Evolutionary conservation across 768 basidiomycete species (phyloP), one percentile per base, ranked within the genome.

Genomic region (Phylloporus arenicola): DNA sequence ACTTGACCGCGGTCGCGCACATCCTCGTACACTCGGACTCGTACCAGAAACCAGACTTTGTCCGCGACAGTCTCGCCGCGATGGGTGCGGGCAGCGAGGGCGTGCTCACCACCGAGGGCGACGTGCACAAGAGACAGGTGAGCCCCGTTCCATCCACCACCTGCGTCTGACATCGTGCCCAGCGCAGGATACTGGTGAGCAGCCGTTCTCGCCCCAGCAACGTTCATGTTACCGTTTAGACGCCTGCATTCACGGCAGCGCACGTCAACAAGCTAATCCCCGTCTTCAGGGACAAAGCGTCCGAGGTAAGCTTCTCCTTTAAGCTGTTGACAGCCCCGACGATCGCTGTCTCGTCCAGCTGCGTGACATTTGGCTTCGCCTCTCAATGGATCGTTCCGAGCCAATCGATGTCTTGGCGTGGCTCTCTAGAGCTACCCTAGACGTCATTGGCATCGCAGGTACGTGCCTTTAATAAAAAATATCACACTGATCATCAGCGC

Each of bases 361-460:
- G 29, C 75, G 75, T 14, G 75, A 80, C 55, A 68, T 72, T 22
- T 79, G 68, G 70, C 55, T 59, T 7, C 57, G 54, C 48, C 61
- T 58, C 31, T 51, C 59, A 22, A 27, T 48, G 31, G 52, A 55
- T 11, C 63, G 49, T 59, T 62, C 46, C 48, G 48, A 45, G 42
- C 45, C 65, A 7, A 70, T 88, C 29, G 83, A 92, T 33, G 78
- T 82, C 2, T 69, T 84, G 33, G 68, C 73, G 4, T 88, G 82
- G 79, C 69, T 90, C 3, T 81, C 79, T 37, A 79, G 78, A 48
- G 77, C 78, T 43, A 88, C 87, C 4, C 71, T 91, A 9, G 89
- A 91, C 54, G 78, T 87, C 48, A 89, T 92, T 45, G 87, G 87
- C 9, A 70, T 85, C 33, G 83, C 88, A 6, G 83, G 82, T 74